Percentiles rank a stretch among this genome's conserved stretches.
Conservation (phyloP, 257 asterid species). For the Mentha longifolia region DNA sequence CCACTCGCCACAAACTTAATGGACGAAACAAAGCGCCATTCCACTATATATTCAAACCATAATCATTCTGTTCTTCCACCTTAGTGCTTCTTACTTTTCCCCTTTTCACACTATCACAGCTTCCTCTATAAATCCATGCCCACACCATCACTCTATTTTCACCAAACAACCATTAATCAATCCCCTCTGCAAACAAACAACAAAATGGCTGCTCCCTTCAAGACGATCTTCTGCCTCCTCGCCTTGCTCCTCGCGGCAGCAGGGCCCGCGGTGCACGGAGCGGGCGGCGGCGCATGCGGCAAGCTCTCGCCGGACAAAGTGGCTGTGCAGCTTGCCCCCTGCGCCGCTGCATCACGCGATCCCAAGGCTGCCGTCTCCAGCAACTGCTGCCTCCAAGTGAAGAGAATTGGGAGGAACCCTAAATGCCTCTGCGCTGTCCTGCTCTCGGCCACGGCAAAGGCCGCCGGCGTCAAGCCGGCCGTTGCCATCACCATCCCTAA, state of each 20-base stretch:
- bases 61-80: conserved; percentile 3
- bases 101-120: conserved; percentile 29
- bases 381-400: conserved; percentile 45
- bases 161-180: background rate
- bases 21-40: conserved; percentile 18
- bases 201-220: conserved; percentile 22
- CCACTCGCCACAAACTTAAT: conserved; percentile 23
- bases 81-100: conserved; percentile 22
- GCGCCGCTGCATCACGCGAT: conserved; percentile 40
- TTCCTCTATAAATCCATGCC: background rate
- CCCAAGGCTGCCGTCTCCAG: conserved; percentile 36
- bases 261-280: conserved; percentile 7
- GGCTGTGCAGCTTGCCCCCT: conserved; percentile 48
- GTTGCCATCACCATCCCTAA: conserved; percentile 44
- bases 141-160: background rate
- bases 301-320: conserved; percentile 38
- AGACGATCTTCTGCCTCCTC: conserved; percentile 12
- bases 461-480: conserved; percentile 36
- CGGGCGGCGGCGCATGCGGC: conserved; percentile 35
- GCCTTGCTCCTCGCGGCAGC: conserved; percentile 31
- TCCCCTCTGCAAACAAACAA: too few relatives aligned
- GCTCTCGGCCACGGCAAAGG: conserved; percentile 42
- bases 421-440: conserved; percentile 52
- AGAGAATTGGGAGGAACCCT: conserved; percentile 47
- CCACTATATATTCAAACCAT: conserved; percentile 7